Evolutionary conservation across 495 filamentous ascomycete genomes (phyloP), one percentile per base, ranked within the genome.

Genomic region (Penicillium simplicissimum): DNA sequence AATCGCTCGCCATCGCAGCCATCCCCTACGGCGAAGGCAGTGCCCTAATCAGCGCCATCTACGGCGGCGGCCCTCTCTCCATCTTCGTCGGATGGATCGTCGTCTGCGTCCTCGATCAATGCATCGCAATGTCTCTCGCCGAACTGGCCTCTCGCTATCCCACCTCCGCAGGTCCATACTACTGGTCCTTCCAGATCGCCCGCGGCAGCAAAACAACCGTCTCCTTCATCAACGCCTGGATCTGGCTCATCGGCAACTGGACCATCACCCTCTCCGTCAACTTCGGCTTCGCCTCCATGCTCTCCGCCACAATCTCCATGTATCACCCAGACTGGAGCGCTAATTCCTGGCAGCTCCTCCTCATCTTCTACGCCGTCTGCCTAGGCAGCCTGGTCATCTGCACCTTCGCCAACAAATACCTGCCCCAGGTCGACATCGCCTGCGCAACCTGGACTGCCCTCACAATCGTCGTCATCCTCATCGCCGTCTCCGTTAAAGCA

Each of bases 201-300:
- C 45, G 59, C 2, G 59, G 65, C 38, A 62, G 64, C 33, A 75
- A 74, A 49, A 64, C 70, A 2, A 68, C 85, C 8, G 69, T 85
- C 4, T 86, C 85, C 13, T 90, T 88, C 76, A 82, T 88, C 57
- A 88, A 81, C 61, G 87, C 84, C 55, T 90, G 88, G 87, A 71
- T 85, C 21, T 89, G 85, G 67, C 78, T 87, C 8, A 82, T 89
- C 23, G 87, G 87, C 28, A 89, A 89, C 66, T 87, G 87, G 72
- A 89, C 86, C 33, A 88, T 89, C 55, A 90, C 86, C 0, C 75
- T 89, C 42, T 82, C 86, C 8, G 86, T 89, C 34, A 87, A 89
- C 63, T 90, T 90, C 60, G 87, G 85, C 8, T 84, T 86, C 35
- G 85, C 79, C 0, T 85, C 86, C 28, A 58, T 89, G 42, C 76